Evolutionary conservation across 129 eudicot species (phyloP).

Genomic region (Lonicera japonica): DNA sequence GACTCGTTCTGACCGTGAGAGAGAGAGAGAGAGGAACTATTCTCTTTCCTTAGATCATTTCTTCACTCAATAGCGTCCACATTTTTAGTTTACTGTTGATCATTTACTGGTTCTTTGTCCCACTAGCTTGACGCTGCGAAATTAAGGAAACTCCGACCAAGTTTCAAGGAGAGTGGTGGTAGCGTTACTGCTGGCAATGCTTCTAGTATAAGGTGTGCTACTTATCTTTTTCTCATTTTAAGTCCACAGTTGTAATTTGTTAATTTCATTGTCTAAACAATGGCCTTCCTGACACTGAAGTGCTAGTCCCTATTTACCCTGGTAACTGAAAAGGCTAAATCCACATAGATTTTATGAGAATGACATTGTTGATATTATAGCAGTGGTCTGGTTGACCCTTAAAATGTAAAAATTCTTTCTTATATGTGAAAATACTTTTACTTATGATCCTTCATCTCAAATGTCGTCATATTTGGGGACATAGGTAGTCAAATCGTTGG

Average conservation of each 20-base stretch:
- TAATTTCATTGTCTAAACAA: not conserved
- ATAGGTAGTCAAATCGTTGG: too few relatives aligned
- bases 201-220: conserved; percentile 81
- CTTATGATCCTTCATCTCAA: too few relatives aligned
- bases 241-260: too few relatives aligned
- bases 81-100: not conserved
- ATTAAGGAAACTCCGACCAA: conserved; percentile 86
- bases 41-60: not conserved
- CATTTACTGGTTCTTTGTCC: conserved; percentile 5
- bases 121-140: conserved; percentile 86
- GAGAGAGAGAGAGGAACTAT: conserved; percentile 3
- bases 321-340: not conserved
- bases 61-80: not conserved
- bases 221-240: not conserved
- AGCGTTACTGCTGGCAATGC: conserved; percentile 98
- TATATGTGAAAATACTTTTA: not conserved
- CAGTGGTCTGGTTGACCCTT: too few relatives aligned
- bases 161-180: conserved; percentile 89
- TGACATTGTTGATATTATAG: too few relatives aligned
- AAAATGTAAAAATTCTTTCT: too few relatives aligned
- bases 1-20: too few relatives aligned
- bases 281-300: not conserved
- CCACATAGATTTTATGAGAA: too few relatives aligned
- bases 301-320: not conserved
- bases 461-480: too few relatives aligned